Conservation (phyloP, 2,329 filamentous ascomycete species). For the Diaporthe nobilis region DNA sequence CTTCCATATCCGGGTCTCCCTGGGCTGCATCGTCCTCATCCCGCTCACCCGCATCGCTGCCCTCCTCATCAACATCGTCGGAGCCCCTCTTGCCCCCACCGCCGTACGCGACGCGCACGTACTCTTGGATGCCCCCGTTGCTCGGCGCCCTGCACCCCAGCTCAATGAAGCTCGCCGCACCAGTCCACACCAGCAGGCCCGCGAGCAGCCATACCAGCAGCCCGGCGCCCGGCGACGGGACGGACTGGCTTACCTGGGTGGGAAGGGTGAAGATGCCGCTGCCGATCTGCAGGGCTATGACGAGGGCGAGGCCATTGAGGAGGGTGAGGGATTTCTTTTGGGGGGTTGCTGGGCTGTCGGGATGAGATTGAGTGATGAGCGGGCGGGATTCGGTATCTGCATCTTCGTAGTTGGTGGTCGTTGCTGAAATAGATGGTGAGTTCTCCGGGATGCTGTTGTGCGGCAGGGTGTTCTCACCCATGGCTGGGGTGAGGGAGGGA, state of each 20-base stretch:
- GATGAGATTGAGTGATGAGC: neutral
- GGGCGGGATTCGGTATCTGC: neutral
- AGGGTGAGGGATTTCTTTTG: conserved; percentile 41
- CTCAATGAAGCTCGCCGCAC: conserved; percentile 62
- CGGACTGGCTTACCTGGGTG: conserved; percentile 57
- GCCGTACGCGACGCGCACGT: conserved; percentile 58
- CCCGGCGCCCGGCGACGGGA: conserved; percentile 57
- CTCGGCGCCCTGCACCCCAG: conserved; percentile 59
- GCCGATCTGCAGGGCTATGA: conserved; percentile 63
- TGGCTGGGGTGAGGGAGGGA: neutral
- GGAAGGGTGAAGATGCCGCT: conserved; percentile 63
- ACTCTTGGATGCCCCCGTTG: conserved; percentile 63
- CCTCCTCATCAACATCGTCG: neutral
- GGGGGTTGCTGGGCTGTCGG: neutral
- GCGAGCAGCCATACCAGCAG: conserved; percentile 59
- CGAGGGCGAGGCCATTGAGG: conserved; percentile 55
- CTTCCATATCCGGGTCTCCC: neutral
- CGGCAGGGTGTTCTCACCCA: neutral
- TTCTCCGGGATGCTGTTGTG: neutral
- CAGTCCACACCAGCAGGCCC: conserved; percentile 62
- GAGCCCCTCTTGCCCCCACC: too few species aligned
- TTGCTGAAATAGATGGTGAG: neutral
- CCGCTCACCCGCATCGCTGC: neutral
- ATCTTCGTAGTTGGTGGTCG: neutral
- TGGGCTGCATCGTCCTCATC: too few species aligned